Base-by-base conservation (phyloP, 1,139 yeast species). In the Zygosaccharomyces sapae region DNA sequence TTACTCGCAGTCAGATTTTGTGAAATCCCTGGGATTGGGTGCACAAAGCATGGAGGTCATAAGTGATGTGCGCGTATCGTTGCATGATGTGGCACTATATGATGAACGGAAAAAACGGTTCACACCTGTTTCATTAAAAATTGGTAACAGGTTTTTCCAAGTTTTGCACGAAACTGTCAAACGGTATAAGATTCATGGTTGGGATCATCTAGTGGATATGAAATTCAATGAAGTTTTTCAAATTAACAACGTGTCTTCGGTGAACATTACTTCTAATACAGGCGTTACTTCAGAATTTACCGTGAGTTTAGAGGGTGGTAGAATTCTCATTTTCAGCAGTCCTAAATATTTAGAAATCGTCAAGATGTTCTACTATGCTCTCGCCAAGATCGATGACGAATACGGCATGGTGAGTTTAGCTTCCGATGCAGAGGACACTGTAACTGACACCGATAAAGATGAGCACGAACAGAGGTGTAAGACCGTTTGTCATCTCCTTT, bases 61-160 rank as follows among this genome's bases (percentile, higher is more conserved):
- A 30, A 64, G 69, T 45, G 92, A 85, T 59, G 75, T 80, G 2
- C 73, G 87, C 54, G 85, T 83, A 2, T 72, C 68, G 3, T 39
- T 66, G 13, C 63, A 62, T 42, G 68, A 64, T 33, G 54, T 65
- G 8, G 56, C 59, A 3, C 35, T 80, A 10, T 81, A 70, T 58
- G 79, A 80, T 67, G 66, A 61, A 19, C 61, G 58, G 2, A 62
- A 62, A 24, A 64, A 68, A 18, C 63, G 74, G 36, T 74, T 74
- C 51, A 67, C 72, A 12, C 82, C 86, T 0, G 83, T 84, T 1
- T 75, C 78, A 1, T 54, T 88, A 48, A 80, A 80, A 55, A 75
- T 88, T 49, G 96, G 96, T 7, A 75, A 83, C 47, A 81, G 79
- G 55, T 84, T 74, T 69, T 62, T 86, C 38, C 90, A 85, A 57